Base-by-base conservation (phyloP, 106 monocot species). In the Dioscorea dumetorum region DNA sequence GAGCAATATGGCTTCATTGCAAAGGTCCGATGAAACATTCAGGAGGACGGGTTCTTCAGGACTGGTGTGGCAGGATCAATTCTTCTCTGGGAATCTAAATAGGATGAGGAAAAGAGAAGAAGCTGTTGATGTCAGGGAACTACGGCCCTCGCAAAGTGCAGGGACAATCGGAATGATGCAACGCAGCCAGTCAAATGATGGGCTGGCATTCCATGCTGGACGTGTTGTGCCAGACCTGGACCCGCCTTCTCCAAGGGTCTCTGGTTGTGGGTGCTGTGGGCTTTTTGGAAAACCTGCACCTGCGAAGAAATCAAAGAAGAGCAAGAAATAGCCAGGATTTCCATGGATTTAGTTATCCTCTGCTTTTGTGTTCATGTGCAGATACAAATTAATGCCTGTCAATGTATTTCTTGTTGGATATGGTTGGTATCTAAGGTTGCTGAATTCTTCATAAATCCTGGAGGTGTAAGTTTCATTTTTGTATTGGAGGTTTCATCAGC, bases 1-100 rank as follows among this genome's bases (percentile, higher is more conserved):
- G 59, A 62, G 61, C 13, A 14, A 62, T 24, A 62, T 62, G 61
- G 32, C 61, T 62, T 4, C 4, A 31, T 62, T 62, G 61, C 61
- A 62, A 31, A 62, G 61, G 32, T 62, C 32, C 12, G 32, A 31
- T 31, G 61, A 23, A 24, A 62, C 24, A 5, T 62, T 32, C 32
- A 32, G 61, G 32, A 62, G 61, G 32, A 15, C 2, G 13, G 61
- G 61, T 24, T 62, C 61, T 15, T 62, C 61, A 15, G 61, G 61
- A 31, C 18, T 33, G 61, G 61, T 33, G 61, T 62, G 61, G 61
- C 24, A 61, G 20, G 14, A 32, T 16, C 23, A 28, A 31, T 0
- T 0, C 6, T 61, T 32, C 31, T 61, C 13, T 13, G 61, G 31
- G 24, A 2, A 62, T 13, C 28, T 61, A 17, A 31, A 24, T 13